Evolutionary conservation across 2,329 filamentous ascomycete species (phyloP), one percentile per base, ranked within the genome.

Genomic region (Atkinsonella hypoxylon): DNA sequence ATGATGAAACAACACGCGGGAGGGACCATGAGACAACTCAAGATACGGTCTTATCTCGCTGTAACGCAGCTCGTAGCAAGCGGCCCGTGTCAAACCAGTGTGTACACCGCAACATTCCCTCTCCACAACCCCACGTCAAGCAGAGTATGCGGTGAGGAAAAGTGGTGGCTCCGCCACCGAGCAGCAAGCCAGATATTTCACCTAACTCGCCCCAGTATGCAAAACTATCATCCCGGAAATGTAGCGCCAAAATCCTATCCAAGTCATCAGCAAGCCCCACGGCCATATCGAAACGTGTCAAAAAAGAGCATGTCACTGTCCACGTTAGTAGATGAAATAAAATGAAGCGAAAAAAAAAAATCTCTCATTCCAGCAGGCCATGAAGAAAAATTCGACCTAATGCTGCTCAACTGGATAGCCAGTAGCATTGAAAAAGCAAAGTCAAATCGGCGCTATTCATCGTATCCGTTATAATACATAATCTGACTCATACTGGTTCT

Each of bases 81-180:
- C 26, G 8, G 1, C 26, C 26, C 26, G 26, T 26, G 26, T 26
- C 1, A 36, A 36, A 4, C 34, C 34, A 36, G 34, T 36, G 15
- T 36, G 15, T 36, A 36, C 11, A 12, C 15, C 34, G 3, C 11
- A 12, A 36, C 4, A 36, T 36, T 32, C 42, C 73, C 76, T 76
- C 76, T 71, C 75, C 70, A 58, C 74, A 70, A 59, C 72, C 66
- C 62, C 64, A 64, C 74, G 51, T 64, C 53, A 67, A 69, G 73
- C 70, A 65, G 59, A 62, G 65, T 58, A 56, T 67, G 70, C 67
- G 75, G 73, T 74, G 76, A 77, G 75, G 73, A 76, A 76, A 75
- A 64, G 58, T 59, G 55, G 55, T 58, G 60, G 43, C 58, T 53
- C 50, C 55, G 53, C 51, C 47, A 47, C 52, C 41, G 45, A 45